Evolutionary conservation across 495 filamentous ascomycete genomes (phyloP).

Genomic region (Viridothelium virens): DNA sequence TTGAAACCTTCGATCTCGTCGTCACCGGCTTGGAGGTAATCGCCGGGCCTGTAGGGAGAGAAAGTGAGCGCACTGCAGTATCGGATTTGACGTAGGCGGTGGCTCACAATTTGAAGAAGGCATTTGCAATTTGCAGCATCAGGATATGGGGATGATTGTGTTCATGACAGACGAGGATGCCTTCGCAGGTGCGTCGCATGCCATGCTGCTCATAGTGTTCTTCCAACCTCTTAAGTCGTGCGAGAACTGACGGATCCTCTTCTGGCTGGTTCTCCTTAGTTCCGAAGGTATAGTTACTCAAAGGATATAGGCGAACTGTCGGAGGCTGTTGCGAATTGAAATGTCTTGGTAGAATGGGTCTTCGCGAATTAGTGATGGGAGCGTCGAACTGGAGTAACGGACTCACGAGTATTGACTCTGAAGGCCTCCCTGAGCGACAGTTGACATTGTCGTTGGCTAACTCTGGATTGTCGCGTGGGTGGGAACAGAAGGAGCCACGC

Average conservation of each 20-base stretch:
- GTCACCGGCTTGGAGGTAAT: constrained; percentile 84
- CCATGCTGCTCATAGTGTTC: constrained; percentile 88
- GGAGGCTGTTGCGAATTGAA: constrained; percentile 86
- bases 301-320: constrained; percentile 86
- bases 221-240: constrained; percentile 83
- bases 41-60: constrained; percentile 58
- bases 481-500: not conserved
- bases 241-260: constrained; percentile 90
- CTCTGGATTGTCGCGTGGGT: not conserved
- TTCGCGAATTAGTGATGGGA: constrained; percentile 24
- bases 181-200: constrained; percentile 95
- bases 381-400: not conserved
- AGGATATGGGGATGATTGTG: constrained; percentile 97
- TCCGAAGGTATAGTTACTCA: constrained; percentile 97
- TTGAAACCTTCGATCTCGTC: constrained; percentile 94
- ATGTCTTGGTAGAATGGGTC: constrained; percentile 66
- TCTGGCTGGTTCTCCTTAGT: constrained; percentile 97
- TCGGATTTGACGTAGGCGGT: not conserved
- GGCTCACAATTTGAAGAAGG: constrained; percentile 90
- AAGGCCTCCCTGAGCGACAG: constrained; percentile 30
- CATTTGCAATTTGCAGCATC: constrained; percentile 98
- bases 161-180: constrained; percentile 93
- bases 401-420: constrained; percentile 31
- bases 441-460: constrained; percentile 30
- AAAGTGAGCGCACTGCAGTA: constrained; percentile 18